Evolutionary conservation across 2,329 filamentous ascomycete species (phyloP), one percentile per base, ranked within the genome.

Genomic region (Ophiostoma sp.): DNA sequence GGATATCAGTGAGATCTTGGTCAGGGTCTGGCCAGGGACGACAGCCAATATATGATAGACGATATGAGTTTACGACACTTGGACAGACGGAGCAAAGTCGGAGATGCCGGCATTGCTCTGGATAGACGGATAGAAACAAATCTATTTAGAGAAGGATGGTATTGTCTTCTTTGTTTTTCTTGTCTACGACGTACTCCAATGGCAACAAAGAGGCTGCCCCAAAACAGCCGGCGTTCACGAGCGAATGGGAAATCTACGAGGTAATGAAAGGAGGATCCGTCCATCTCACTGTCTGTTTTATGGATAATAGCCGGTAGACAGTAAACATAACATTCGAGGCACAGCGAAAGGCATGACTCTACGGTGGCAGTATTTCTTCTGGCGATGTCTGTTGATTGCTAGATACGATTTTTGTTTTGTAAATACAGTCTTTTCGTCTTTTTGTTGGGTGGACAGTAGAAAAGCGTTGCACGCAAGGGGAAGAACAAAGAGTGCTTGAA

Each of bases 161-260:
- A 42, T n/a, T 25, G n/a, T n/a, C 4, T 64, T n/a, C 59, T 59
- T 33, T 64, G 59, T 64, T n/a, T 64, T n/a, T n/a, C n/a, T n/a
- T n/a, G n/a, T n/a, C n/a, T n/a, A n/a, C n/a, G n/a, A n/a, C n/a
- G n/a, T n/a, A 28, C 55, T 17, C 33, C 19, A 25, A 64, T 64
- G 59, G n/a, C 11, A 64, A 64, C 33, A 64, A 64, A 42, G 59
- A 25, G 59, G 33, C 59, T 64, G 59, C 33, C 33, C 4, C 59
- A 64, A 64, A 42, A 64, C 59, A 64, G 59, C 59, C 59, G 59
- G 33, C 4, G n/a, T 42, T 39, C n/a, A 36, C 9, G 59, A 42
- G 59, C 59, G 33, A 42, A 64, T 64, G 59, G 59, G 33, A 17
- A 39, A 42, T 25, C 33, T 42, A 17, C 36, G 22, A 33, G 42